Conservation (phyloP, 1,284 basidiomycete species). For the Boletus nobilissimus region DNA sequence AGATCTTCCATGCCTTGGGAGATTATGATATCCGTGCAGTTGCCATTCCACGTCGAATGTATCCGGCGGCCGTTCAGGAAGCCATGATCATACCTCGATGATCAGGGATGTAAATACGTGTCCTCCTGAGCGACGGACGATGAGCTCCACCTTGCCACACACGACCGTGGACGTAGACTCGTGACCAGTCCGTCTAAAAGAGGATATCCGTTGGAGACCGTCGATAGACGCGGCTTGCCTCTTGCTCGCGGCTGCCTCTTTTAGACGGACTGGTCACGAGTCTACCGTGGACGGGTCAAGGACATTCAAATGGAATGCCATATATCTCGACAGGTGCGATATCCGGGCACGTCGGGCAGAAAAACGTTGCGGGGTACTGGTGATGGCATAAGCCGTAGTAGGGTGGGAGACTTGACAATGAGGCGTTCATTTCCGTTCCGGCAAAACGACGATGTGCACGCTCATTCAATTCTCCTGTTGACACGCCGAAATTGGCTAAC, state of each 20-base stretch:
- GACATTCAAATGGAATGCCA: background rate
- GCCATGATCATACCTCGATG: background rate
- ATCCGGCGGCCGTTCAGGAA: background rate
- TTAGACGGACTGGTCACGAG: too few species aligned
- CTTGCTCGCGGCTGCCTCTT: too few species aligned
- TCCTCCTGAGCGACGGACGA: background rate
- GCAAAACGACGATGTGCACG: constrained; percentile 5
- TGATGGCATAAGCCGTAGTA: background rate
- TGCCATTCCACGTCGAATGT: background rate
- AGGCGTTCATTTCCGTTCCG: constrained; percentile 33
- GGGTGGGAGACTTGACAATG: background rate
- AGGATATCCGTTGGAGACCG: too few species aligned
- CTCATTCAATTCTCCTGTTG: constrained; percentile 1
- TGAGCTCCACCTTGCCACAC: too few species aligned
- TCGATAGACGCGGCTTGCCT: too few species aligned
- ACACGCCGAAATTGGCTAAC: background rate
- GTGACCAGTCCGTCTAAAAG: too few species aligned
- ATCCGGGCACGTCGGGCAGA: background rate
- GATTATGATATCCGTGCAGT: background rate
- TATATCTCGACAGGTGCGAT: background rate
- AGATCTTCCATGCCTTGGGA: background rate
- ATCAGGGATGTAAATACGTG: background rate
- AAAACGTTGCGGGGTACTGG: background rate
- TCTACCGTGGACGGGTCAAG: background rate
- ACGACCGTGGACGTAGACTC: too few species aligned